Conservation (phyloP, 2,329 filamentous ascomycete genomes). For the Blastomyces parvus region DNA sequence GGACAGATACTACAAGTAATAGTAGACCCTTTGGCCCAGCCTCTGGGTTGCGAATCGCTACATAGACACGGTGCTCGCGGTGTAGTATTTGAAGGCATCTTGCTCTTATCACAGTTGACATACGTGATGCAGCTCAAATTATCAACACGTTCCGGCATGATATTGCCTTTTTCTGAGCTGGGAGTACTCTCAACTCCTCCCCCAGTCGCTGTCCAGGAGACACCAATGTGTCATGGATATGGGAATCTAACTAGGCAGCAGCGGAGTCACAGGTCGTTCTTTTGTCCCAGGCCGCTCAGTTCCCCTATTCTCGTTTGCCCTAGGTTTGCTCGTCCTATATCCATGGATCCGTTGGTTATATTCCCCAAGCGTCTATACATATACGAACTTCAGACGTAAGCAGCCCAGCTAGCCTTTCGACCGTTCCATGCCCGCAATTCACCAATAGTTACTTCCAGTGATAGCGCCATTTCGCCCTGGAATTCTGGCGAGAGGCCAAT, state of each 20-base stretch:
- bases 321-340: too few relatives aligned
- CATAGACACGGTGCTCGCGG: conserved; percentile 17
- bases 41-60: conserved; percentile 16
- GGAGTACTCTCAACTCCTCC: conserved; percentile 6
- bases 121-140: conserved; percentile 10
- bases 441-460: too few relatives aligned
- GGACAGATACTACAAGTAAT: conserved; percentile 13
- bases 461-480: too few relatives aligned
- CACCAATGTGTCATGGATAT: conserved; percentile 14
- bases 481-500: too few relatives aligned
- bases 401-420: too few relatives aligned
- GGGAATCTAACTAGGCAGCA: conserved; percentile 5
- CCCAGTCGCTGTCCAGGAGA: conserved; percentile 11
- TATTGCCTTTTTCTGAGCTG: conserved; percentile 9
- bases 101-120: not conserved
- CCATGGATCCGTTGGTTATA: too few relatives aligned
- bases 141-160: conserved; percentile 8
- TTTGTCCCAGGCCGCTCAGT: too few relatives aligned
- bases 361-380: too few relatives aligned
- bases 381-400: too few relatives aligned
- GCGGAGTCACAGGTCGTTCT: not conserved
- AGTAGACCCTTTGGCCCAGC: conserved; percentile 2
- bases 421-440: too few relatives aligned
- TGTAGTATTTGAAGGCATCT: conserved; percentile 18
- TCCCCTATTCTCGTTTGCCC: too few relatives aligned